phyloP scores from a whole-genome alignment of 2,329 filamentous ascomycete genomes.

The Pyricularia sp. region DNA sequence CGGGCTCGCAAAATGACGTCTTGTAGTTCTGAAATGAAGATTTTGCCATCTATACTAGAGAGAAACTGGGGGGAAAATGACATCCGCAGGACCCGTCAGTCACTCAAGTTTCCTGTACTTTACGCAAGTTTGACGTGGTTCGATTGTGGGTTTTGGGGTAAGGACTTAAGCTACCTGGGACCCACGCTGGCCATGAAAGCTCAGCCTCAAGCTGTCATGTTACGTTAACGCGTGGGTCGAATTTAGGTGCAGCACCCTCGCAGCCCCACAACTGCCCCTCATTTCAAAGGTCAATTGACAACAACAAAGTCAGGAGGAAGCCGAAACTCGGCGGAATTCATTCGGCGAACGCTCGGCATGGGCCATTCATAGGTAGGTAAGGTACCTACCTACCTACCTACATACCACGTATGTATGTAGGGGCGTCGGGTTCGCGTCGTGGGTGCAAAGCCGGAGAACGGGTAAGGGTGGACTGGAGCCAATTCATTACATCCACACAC shows the following conservation, averaged over 20 bases:
- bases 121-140: no score
- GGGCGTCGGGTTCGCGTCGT: no score
- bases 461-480: no score
- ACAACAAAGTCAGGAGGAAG: background rate
- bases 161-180: background rate
- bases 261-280: background rate
- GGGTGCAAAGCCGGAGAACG: background rate
- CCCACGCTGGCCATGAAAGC: background rate
- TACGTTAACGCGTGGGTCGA: background rate
- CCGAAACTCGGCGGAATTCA: background rate
- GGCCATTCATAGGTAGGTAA: no score
- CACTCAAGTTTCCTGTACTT: no score
- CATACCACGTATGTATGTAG: no score
- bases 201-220: background rate
- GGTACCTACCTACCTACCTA: no score
- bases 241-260: background rate
- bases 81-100: background rate
- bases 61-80: background rate
- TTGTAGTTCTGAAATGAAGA: background rate
- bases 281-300: background rate
- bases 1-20: background rate
- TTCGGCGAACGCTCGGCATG: background rate
- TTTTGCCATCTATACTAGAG: background rate
- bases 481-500: no score
- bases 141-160: background rate